These are phyloP conservation scores for Clonostachys sp. DNA, from an alignment of 2,329 filamentous ascomycete species.

Conservation along the genomic window DNA sequence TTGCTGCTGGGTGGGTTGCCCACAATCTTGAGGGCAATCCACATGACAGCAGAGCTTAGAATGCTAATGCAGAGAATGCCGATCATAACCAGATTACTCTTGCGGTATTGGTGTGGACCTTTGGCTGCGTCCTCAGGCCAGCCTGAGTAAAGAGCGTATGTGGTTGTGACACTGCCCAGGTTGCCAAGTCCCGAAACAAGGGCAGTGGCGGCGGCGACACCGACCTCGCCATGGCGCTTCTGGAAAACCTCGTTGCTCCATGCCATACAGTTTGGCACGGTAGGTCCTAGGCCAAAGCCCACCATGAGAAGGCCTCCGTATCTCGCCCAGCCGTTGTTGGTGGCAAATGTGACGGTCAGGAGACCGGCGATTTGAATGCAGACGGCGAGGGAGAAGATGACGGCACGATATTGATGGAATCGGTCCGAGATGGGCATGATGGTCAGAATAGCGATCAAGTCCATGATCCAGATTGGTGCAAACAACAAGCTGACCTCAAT, in stretches of 20 bases:
- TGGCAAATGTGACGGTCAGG: slow-evolving; percentile 72
- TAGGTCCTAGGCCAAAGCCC: slow-evolving; percentile 85
- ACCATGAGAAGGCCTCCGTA: slow-evolving; percentile 89
- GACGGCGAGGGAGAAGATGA: slow-evolving; percentile 76
- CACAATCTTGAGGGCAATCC: slow-evolving; percentile 54
- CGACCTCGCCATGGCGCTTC: slow-evolving; percentile 81
- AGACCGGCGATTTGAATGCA: slow-evolving; percentile 79
- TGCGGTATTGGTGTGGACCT: slow-evolving; percentile 68
- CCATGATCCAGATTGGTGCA: slow-evolving; percentile 92
- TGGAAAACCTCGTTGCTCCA: slow-evolving; percentile 93
- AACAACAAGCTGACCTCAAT: slow-evolving; percentile 78
- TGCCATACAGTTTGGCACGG: slow-evolving; percentile 89
- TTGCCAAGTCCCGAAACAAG: slow-evolving; percentile 86
- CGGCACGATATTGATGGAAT: slow-evolving; percentile 73
- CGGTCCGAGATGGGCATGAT: slow-evolving; percentile 83
- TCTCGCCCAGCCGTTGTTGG: slow-evolving; percentile 68
- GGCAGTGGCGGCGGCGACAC: slow-evolving; percentile 80
- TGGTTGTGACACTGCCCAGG: slow-evolving; percentile 79
- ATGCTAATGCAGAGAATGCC: slow-evolving; percentile 80
- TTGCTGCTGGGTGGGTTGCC: slow-evolving; percentile 48
- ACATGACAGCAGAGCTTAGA: slow-evolving; percentile 65
- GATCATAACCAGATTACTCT: slow-evolving; percentile 85
- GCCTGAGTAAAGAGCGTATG: slow-evolving; percentile 83
- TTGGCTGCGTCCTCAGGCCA: slow-evolving; percentile 73
- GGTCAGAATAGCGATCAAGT: slow-evolving; percentile 80